phyloP scores from a whole-genome alignment of 305 asterid species.

The Petunia hybrid region DNA sequence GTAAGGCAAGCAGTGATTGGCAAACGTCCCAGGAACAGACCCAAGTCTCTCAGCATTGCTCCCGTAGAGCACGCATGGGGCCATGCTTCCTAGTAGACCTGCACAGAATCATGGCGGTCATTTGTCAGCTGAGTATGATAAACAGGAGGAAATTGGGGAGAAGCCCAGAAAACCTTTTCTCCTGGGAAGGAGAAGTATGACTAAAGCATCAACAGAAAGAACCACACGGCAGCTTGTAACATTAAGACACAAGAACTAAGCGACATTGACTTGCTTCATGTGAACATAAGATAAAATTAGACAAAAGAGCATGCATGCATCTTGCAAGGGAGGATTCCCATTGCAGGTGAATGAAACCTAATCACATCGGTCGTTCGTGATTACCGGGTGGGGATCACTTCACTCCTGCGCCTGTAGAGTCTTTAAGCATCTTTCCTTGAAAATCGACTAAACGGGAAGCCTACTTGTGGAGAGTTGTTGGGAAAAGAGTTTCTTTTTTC shows the following conservation, averaged over 20 bases:
- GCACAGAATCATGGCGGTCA: slow-evolving; percentile 34
- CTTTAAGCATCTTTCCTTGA: too few relatives aligned
- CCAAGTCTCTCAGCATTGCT: slow-evolving; percentile 85
- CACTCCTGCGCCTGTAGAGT: too few relatives aligned
- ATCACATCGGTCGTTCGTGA: background rate
- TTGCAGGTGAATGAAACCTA: background rate
- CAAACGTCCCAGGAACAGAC: slow-evolving; percentile 58
- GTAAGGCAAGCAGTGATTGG: slow-evolving; percentile 81
- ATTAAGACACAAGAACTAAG: background rate
- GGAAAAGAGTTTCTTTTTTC: background rate
- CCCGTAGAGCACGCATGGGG: slow-evolving; percentile 89
- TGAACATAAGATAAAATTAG: background rate
- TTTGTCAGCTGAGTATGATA: slow-evolving; percentile 10
- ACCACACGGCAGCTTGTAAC: background rate
- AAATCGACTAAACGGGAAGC: too few relatives aligned
- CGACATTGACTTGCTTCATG: background rate
- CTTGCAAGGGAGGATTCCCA: background rate
- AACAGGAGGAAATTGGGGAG: background rate
- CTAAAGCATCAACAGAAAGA: slow-evolving; percentile 6
- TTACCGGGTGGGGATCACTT: too few relatives aligned
- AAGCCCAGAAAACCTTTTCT: background rate
- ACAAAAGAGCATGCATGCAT: background rate
- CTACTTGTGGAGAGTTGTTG: background rate
- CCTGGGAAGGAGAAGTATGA: background rate
- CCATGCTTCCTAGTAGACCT: slow-evolving; percentile 81